phyloP scores from a whole-genome alignment of 2,329 filamentous ascomycete genomes.

The Colletotrichum aenigma region DNA sequence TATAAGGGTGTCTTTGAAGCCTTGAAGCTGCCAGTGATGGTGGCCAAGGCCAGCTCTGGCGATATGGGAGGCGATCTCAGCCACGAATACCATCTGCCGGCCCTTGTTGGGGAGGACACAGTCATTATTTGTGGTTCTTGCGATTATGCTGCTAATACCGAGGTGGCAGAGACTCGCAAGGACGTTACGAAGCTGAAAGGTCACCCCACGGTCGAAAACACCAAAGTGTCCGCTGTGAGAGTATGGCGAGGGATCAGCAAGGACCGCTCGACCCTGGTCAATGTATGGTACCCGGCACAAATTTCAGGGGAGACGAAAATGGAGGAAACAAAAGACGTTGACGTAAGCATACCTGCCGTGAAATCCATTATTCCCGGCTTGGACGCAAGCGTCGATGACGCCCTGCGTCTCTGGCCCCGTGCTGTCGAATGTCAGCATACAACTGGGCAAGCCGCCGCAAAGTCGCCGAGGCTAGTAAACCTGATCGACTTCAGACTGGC shows the following conservation, averaged over 20 bases:
- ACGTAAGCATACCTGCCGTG: conserved; percentile 61
- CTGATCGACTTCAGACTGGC: conserved; percentile 37
- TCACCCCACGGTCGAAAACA: conserved; percentile 20
- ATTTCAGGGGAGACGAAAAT: background rate
- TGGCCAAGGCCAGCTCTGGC: conserved; percentile 91
- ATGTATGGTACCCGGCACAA: conserved; percentile 65
- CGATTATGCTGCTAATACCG: conserved; percentile 82
- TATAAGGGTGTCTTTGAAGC: conserved; percentile 83
- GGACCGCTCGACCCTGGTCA: conserved; percentile 71
- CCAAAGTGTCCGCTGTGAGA: conserved; percentile 28
- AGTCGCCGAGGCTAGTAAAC: conserved; percentile 31
- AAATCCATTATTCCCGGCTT: conserved; percentile 70
- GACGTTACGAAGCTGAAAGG: conserved; percentile 4
- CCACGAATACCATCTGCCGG: conserved; percentile 92
- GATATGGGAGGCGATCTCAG: conserved; percentile 93
- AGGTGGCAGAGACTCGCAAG: conserved; percentile 65
- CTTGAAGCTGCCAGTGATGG: conserved; percentile 80
- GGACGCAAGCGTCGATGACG: conserved; percentile 71
- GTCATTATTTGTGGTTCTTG: conserved; percentile 79
- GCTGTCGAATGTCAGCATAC: conserved; percentile 28
- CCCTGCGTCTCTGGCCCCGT: conserved; percentile 56
- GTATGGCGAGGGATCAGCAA: conserved; percentile 70
- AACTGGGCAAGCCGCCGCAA: background rate
- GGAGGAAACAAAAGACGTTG: conserved; percentile 23
- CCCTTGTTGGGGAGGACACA: conserved; percentile 81